Base-by-base conservation (phyloP, 306 rosid genomes). In the Quercus agrifolia region DNA sequence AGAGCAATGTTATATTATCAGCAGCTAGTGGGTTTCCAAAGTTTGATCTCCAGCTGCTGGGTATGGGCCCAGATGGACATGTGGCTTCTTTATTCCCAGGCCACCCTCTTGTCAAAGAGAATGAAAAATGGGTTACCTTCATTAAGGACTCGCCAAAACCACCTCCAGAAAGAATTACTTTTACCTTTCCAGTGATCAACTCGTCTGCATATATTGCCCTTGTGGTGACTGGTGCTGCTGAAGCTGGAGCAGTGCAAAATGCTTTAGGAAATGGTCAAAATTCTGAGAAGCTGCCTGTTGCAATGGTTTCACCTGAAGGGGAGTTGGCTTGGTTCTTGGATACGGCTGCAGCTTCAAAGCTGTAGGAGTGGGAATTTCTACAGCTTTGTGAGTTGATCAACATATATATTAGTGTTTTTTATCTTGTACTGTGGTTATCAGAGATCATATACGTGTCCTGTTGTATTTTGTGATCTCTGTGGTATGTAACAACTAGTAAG, bases 11-110 rank as follows among this genome's bases (percentile, higher is more conserved):
- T 62, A 70, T 95, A 28, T 31, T 77, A 61, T 92, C 97, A 74
- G 79, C 86, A 46, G 75, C 62, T 51, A 86, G 76, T 7, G 96
- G 94, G 30, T 91, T 93, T 78, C 99, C 99, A 38, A 95, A 95
- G 84, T 91, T 93, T 55, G 99, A 95, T 81, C 92, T 95, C 82
- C 87, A 86, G 90, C 97, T 95, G 74, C 84, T 95, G 28, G 99
- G 99, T 19, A 95, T 95, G 99, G 99, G 99, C 52, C 99, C 99
- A 58, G 99, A 95, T 77, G 98, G 99, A 38, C 99, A 95, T 23
- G 87, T 93, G 55, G 99, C 99, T 80, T 95, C 99, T 74, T 83
- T 95, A 56, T 95, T 95, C 87, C 99, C 99, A 1, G 96, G 97
- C 23, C 98, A 95, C 86, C 90, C 91, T 75, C 99, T 93, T 68